Conservation (phyloP, 495 filamentous ascomycete genomes). For the Evernia prunastri region DNA sequence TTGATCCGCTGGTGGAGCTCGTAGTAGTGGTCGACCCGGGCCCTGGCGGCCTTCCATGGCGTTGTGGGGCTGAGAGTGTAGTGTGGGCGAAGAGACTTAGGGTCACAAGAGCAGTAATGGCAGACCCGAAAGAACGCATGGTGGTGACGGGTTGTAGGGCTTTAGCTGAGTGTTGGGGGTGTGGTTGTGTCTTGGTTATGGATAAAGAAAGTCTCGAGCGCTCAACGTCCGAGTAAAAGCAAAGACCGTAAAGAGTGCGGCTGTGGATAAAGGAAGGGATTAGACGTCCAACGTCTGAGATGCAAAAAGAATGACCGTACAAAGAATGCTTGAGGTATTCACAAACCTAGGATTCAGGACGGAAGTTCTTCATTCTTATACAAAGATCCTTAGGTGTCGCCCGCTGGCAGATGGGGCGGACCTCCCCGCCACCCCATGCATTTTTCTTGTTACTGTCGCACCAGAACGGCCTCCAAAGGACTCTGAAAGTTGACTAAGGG, state of each 20-base stretch:
- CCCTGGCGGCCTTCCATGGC: not conserved
- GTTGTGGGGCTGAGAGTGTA: not conserved
- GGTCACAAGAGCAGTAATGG: not conserved
- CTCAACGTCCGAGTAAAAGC: not conserved
- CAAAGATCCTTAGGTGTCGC: not conserved
- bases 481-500: not conserved
- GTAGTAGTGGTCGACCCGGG: not conserved
- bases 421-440: not conserved
- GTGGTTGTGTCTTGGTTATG: not conserved
- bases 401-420: not conserved
- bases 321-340: not conserved
- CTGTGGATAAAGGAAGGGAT: not conserved
- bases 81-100: not conserved
- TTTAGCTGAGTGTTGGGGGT: not conserved
- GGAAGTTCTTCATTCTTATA: not conserved
- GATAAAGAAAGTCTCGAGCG: not conserved
- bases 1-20: not conserved
- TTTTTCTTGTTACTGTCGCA: not conserved
- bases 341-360: not conserved
- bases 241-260: not conserved
- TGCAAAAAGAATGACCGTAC: not conserved
- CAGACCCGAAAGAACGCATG: not conserved
- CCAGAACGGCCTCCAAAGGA: not conserved
- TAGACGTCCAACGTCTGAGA: slow-evolving; percentile 5
- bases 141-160: not conserved